Conservation (phyloP, 2,329 filamentous ascomycete genomes). For the Nothomitra cinnamomea region DNA sequence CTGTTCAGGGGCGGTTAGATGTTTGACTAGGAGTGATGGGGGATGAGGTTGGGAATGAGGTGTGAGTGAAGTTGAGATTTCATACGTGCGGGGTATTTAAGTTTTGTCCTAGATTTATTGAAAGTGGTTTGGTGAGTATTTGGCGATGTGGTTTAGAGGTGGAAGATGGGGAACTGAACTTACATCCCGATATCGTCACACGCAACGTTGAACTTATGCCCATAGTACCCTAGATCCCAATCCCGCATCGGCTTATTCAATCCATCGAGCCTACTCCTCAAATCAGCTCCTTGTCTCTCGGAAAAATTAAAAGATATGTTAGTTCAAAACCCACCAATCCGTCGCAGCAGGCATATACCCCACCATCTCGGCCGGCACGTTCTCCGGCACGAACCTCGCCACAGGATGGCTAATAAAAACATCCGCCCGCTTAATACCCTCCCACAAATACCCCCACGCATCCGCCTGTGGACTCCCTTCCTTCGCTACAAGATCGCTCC, state of each 20-base stretch:
- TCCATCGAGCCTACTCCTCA: slow-evolving; percentile 44
- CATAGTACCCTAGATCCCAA: slow-evolving; percentile 58
- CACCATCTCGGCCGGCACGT: slow-evolving; percentile 47
- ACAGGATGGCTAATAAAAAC: slow-evolving; percentile 74
- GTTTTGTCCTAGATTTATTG: slow-evolving; percentile 29
- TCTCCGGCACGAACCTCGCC: slow-evolving; percentile 52
- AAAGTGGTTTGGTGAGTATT: no score
- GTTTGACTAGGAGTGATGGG: neutral
- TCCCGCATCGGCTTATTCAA: slow-evolving; percentile 57
- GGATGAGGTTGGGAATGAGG: neutral
- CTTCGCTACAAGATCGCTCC: slow-evolving; percentile 50
- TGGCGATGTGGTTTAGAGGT: no score
- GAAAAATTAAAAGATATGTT: slow-evolving; percentile 12
- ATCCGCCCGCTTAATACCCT: slow-evolving; percentile 51
- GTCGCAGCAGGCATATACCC: slow-evolving; percentile 66
- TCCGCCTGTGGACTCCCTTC: slow-evolving; percentile 50
- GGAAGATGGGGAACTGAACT: no score
- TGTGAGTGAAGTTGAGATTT: neutral
- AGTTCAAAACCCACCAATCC: slow-evolving; percentile 40
- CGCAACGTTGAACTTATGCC: slow-evolving; percentile 51
- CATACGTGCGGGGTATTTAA: slow-evolving; percentile 37
- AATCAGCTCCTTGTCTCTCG: neutral
- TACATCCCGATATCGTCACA: slow-evolving; percentile 42
- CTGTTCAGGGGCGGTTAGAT: slow-evolving; percentile 16
- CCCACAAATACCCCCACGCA: slow-evolving; percentile 62